Percentiles rank a stretch among this genome's conserved stretches.
These are phyloP conservation scores for Plasmodium vivax DNA, from an alignment of 169 alveolate genomes.

Conservation along the genomic window DNA sequence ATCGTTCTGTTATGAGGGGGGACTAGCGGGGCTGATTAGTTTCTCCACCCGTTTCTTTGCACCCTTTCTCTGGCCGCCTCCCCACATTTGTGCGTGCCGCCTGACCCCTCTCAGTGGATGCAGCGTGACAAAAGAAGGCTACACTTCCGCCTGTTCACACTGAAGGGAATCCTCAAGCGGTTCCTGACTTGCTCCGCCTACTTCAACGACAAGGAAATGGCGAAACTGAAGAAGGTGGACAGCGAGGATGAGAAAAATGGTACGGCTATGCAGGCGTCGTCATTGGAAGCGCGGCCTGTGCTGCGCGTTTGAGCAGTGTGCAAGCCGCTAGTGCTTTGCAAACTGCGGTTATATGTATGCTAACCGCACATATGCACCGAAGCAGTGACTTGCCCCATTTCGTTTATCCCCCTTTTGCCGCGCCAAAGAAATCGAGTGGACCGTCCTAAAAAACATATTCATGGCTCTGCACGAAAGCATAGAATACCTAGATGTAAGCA, in stretches of 20 bases:
- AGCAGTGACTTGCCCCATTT: neutral
- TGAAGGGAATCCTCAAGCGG: constrained; percentile 61
- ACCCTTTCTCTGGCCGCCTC: neutral
- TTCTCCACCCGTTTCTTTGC: neutral
- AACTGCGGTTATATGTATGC: neutral
- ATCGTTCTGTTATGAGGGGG: neutral
- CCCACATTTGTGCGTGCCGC: neutral
- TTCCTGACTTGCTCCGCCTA: constrained; percentile 35
- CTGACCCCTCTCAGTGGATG: constrained; percentile 24
- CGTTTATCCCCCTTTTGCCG: neutral
- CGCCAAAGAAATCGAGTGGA: constrained; percentile 20
- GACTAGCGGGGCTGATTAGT: neutral
- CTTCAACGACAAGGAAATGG: constrained; percentile 53
- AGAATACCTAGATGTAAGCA: constrained; percentile 53
- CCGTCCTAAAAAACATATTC: constrained; percentile 39
- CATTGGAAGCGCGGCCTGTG: neutral
- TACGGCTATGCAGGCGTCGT: neutral
- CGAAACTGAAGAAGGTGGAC: constrained; percentile 21
- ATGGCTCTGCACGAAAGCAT: constrained; percentile 32
- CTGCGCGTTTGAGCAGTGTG: neutral
- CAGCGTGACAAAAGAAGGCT: constrained; percentile 31
- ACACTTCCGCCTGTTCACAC: constrained; percentile 47
- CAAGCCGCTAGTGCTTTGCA: neutral
- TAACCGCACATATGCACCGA: neutral
- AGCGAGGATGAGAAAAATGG: constrained; percentile 23